These are phyloP conservation scores for Gonium pectorale DNA, from an alignment of 139 green algal genomes.

Conservation along the genomic window DNA sequence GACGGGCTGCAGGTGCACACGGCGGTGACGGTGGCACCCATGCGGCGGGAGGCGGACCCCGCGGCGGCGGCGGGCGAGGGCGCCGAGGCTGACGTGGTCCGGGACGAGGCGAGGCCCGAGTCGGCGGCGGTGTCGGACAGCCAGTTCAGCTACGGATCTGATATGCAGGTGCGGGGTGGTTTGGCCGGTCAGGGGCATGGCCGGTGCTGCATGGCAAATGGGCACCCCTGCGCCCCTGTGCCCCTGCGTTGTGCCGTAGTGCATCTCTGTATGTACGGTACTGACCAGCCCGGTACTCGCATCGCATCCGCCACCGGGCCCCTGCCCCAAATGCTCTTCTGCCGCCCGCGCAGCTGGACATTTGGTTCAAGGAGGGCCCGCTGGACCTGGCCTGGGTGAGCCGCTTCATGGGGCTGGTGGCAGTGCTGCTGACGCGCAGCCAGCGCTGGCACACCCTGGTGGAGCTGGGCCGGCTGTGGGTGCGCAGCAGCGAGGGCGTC, in stretches of 20 bases:
- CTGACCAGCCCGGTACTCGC: no score
- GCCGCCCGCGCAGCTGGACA: conserved; percentile 41
- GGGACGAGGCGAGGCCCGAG: not conserved
- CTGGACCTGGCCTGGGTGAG: conserved; percentile 63
- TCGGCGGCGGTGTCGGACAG: conserved; percentile 23
- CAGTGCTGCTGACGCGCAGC: conserved; percentile 54
- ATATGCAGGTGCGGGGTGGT: conserved; percentile 55
- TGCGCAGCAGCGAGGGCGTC: conserved; percentile 49
- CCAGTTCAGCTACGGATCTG: conserved; percentile 58
- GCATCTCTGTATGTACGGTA: no score
- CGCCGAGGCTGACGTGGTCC: not conserved
- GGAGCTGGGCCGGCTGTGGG: conserved; percentile 49
- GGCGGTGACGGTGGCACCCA: no score
- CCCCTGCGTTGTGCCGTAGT: no score
- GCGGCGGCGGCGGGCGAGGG: not conserved
- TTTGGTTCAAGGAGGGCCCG: conserved; percentile 56
- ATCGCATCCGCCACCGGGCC: no score
- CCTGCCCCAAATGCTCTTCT: no score
- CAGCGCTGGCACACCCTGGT: conserved; percentile 58
- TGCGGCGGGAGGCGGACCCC: not conserved
- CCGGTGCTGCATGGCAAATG: no score
- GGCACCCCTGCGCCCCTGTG: no score
- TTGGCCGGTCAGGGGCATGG: no score
- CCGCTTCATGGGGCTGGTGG: conserved; percentile 41
- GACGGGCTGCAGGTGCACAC: conserved; percentile 48